Conservation (phyloP, 2,329 filamentous ascomycete species). For the Claviceps digitariae region DNA sequence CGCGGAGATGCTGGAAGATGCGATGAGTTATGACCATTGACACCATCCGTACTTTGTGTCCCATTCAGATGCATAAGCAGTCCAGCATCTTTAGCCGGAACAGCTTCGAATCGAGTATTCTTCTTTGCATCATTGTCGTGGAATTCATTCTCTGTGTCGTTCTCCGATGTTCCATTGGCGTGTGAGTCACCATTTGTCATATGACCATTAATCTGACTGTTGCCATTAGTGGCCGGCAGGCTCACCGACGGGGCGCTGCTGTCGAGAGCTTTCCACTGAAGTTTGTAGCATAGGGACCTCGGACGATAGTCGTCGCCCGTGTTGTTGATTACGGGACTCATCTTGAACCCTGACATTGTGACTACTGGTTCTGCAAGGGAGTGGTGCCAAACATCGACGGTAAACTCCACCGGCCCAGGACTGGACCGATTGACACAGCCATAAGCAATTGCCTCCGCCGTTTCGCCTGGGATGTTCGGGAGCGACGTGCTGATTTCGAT, state of each 20-base stretch:
- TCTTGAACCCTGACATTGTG: slow-evolving; percentile 22
- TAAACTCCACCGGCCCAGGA: slow-evolving; percentile 19
- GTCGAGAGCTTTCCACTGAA: slow-evolving; percentile 26
- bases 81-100: not conserved
- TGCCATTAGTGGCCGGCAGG: too few species aligned
- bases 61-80: not conserved
- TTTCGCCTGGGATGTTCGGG: slow-evolving; percentile 15
- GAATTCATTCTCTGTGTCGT: not conserved
- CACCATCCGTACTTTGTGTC: not conserved
- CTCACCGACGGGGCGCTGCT: slow-evolving; percentile 7
- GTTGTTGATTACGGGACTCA: slow-evolving; percentile 28
- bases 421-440: slow-evolving; percentile 12
- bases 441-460: slow-evolving; percentile 15
- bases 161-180: not conserved
- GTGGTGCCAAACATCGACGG: slow-evolving; percentile 19
- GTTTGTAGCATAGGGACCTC: slow-evolving; percentile 27
- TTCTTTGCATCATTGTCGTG: not conserved
- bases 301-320: slow-evolving; percentile 8
- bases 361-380: slow-evolving; percentile 18
- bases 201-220: not conserved
- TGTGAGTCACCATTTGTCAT: not conserved
- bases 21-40: not conserved
- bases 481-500: slow-evolving; percentile 14
- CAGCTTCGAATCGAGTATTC: not conserved
- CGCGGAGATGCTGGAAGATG: not conserved